Conservation (phyloP, 495 filamentous ascomycete genomes). For the Filosporella fistucella region DNA sequence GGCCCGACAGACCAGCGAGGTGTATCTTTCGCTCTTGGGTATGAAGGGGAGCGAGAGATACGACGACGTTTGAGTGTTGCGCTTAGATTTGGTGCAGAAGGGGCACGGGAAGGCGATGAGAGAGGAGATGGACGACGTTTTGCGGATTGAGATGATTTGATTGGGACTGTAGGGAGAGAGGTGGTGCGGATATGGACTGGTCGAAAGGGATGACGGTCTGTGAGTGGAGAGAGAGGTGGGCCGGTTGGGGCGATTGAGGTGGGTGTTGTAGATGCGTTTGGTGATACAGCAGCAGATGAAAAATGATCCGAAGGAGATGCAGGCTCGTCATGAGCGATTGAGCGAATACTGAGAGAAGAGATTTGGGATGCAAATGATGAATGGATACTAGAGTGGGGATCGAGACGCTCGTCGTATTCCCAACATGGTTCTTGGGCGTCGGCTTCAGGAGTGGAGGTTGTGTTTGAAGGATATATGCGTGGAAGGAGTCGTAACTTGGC, state of each 20-base stretch:
- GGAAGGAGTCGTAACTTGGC: slow-evolving; percentile 53
- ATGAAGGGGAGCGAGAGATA: slow-evolving; percentile 31
- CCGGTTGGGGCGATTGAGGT: slow-evolving; percentile 30
- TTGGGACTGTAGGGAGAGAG: slow-evolving; percentile 37
- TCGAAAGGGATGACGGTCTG: slow-evolving; percentile 35
- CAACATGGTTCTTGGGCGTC: slow-evolving; percentile 55
- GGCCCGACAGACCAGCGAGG: slow-evolving; percentile 39
- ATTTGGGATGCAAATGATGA: slow-evolving; percentile 32
- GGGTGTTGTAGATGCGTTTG: slow-evolving; percentile 21
- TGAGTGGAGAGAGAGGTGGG: slow-evolving; percentile 23
- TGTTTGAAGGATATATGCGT: slow-evolving; percentile 40
- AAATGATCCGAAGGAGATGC: slow-evolving; percentile 25
- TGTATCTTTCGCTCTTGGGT: slow-evolving; percentile 38
- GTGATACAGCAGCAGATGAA: slow-evolving; percentile 17
- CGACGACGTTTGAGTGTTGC: slow-evolving; percentile 19
- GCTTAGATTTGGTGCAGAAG: background rate
- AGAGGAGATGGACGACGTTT: slow-evolving; percentile 25
- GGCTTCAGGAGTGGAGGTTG: slow-evolving; percentile 45
- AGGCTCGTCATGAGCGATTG: slow-evolving; percentile 25
- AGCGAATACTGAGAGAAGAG: slow-evolving; percentile 32
- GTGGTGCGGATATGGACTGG: slow-evolving; percentile 36
- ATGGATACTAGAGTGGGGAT: slow-evolving; percentile 36
- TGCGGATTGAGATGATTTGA: slow-evolving; percentile 4
- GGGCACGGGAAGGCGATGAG: slow-evolving; percentile 8
- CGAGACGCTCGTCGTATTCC: slow-evolving; percentile 47